Conservation (phyloP, 2,329 filamentous ascomycete genomes). For the Karstenula rhodostoma region DNA sequence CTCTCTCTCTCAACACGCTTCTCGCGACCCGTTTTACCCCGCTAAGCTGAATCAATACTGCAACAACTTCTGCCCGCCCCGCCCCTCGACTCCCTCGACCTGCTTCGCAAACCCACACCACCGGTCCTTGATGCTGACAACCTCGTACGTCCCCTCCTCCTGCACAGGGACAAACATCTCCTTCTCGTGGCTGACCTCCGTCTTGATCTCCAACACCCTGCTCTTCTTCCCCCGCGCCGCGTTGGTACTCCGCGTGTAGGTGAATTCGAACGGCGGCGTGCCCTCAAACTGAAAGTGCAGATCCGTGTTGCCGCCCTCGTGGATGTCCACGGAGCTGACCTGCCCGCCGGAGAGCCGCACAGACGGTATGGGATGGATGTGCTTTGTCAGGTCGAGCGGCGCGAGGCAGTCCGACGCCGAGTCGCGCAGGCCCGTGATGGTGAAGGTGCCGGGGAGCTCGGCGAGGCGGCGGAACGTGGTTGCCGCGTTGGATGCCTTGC, state of each 20-base stretch:
- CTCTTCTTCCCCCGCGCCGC: constrained; percentile 69
- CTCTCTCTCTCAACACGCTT: background rate
- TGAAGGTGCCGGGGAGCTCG: constrained; percentile 87
- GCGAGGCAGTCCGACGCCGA: constrained; percentile 88
- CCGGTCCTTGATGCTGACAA: constrained; percentile 92
- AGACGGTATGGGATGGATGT: constrained; percentile 89
- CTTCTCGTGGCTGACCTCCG: constrained; percentile 83
- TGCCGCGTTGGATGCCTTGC: constrained; percentile 79
- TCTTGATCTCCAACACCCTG: constrained; percentile 83
- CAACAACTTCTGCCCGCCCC: constrained; percentile 50
- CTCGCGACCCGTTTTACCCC: background rate
- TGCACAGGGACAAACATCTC: constrained; percentile 83
- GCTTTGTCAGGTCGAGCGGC: constrained; percentile 77
- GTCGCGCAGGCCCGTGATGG: constrained; percentile 86
- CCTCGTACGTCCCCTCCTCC: constrained; percentile 96
- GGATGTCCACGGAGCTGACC: constrained; percentile 86
- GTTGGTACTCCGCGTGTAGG: constrained; percentile 91
- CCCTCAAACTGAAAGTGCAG: constrained; percentile 96
- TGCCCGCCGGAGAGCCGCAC: constrained; percentile 88
- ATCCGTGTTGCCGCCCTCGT: constrained; percentile 93
- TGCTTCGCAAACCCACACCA: constrained; percentile 88
- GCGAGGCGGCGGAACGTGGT: constrained; percentile 93
- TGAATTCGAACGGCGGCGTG: constrained; percentile 96
- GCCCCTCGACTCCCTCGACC: constrained; percentile 54
- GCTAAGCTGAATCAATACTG: constrained; percentile 38